Percentiles rank a stretch among this genome's conserved stretches.
Evolutionary conservation across 257 asterid species (phyloP).

Genomic region (Fraxinus anomala): DNA sequence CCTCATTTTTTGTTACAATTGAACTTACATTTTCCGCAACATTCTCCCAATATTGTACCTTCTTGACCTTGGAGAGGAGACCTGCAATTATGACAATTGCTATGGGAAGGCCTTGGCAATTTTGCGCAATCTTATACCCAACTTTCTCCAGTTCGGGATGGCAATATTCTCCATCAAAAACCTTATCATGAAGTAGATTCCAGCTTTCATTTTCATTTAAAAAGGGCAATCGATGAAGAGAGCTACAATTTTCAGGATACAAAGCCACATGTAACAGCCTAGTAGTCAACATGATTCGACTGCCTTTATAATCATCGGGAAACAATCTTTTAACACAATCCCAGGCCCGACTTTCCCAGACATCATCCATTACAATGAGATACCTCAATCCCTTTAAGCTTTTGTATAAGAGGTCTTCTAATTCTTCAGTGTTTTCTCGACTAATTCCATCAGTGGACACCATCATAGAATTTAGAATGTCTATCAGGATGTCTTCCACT

Average conservation of each 20-base stretch:
- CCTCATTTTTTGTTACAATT: slow-evolving; percentile 2
- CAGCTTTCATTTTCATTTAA: slow-evolving; percentile 28
- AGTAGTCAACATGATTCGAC: slow-evolving; percentile 33
- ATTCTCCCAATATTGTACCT: slow-evolving; percentile 24
- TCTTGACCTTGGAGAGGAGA: slow-evolving; percentile 27
- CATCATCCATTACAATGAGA: slow-evolving; percentile 27
- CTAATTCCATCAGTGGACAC: not conserved
- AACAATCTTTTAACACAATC: slow-evolving; percentile 15
- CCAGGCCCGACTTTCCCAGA: slow-evolving; percentile 29
- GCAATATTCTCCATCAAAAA: slow-evolving; percentile 16
- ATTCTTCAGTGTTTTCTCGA: not conserved
- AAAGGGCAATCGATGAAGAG: slow-evolving; percentile 22
- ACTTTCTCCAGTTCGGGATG: slow-evolving; percentile 28
- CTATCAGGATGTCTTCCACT: not conserved
- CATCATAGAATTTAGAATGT: not conserved
- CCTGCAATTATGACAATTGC: slow-evolving; percentile 37
- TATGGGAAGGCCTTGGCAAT: slow-evolving; percentile 36
- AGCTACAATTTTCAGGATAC: not conserved
- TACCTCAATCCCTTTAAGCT: slow-evolving; percentile 18
- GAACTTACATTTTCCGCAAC: slow-evolving; percentile 23
- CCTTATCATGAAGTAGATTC: slow-evolving; percentile 23
- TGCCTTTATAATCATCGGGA: slow-evolving; percentile 17
- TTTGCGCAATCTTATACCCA: slow-evolving; percentile 28
- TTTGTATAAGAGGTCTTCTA: slow-evolving; percentile 26
- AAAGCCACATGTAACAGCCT: slow-evolving; percentile 11